phyloP scores from a whole-genome alignment of 805 yeast species.

The Kregervanrija pseudodelftensis region DNA sequence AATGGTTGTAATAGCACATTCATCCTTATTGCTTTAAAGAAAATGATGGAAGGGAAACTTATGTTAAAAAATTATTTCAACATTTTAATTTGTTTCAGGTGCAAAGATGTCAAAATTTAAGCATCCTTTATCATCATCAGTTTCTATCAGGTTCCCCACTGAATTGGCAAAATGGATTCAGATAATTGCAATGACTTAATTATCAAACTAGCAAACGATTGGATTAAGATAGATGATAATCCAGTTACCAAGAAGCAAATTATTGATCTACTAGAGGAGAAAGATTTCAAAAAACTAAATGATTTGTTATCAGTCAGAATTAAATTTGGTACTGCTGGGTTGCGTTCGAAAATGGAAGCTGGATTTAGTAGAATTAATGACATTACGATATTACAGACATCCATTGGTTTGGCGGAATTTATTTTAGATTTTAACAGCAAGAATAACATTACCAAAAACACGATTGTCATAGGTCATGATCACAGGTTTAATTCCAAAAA shows the following conservation, averaged over 20 bases:
- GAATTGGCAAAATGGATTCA: too few species aligned
- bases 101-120: too few species aligned
- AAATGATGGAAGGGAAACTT: too few species aligned
- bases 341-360: slow-evolving; percentile 82
- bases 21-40: too few species aligned
- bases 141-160: too few species aligned
- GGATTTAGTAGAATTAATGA: slow-evolving; percentile 88
- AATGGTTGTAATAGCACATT: too few species aligned
- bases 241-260: slow-evolving; percentile 50
- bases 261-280: slow-evolving; percentile 29
- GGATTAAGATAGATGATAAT: slow-evolving; percentile 34
- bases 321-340: slow-evolving; percentile 89
- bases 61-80: too few species aligned
- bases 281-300: slow-evolving; percentile 40
- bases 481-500: slow-evolving; percentile 75
- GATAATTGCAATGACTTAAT: too few species aligned
- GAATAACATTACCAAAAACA: slow-evolving; percentile 25
- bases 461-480: slow-evolving; percentile 83
- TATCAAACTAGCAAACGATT: slow-evolving; percentile 7
- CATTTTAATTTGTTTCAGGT: too few species aligned
- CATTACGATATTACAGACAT: slow-evolving; percentile 82
- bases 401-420: slow-evolving; percentile 70
- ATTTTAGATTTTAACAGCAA: slow-evolving; percentile 14
- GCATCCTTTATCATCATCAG: too few species aligned
- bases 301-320: slow-evolving; percentile 52